Conservation (phyloP, 2,329 filamentous ascomycete genomes). For the Ciborinia camelliae region DNA sequence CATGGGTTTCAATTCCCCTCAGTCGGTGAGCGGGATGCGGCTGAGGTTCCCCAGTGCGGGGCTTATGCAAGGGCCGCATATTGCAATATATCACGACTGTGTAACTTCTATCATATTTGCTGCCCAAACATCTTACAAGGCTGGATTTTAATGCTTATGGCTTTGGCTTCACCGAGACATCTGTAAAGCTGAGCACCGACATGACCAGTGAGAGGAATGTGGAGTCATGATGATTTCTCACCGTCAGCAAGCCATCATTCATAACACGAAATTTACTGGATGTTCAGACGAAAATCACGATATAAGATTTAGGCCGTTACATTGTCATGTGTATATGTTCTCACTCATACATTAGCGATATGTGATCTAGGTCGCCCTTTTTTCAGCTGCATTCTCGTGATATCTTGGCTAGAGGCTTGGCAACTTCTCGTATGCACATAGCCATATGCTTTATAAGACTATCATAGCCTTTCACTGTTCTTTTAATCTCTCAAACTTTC, state of each 20-base stretch:
- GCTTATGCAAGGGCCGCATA: slow-evolving; percentile 1
- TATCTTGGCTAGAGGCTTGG: neutral
- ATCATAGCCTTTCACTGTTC: no score
- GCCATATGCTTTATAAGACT: slow-evolving; percentile 2
- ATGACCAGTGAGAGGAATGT: neutral
- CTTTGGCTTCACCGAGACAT: neutral
- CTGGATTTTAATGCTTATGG: slow-evolving; percentile 10
- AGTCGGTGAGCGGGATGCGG: slow-evolving; percentile 4
- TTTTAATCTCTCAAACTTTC: slow-evolving; percentile 16
- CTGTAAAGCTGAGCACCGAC: neutral
- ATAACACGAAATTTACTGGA: neutral
- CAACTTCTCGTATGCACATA: neutral
- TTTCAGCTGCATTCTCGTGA: slow-evolving; percentile 13
- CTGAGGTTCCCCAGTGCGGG: slow-evolving; percentile 9
- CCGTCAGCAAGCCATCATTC: slow-evolving; percentile 6
- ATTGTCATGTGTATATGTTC: slow-evolving; percentile 2
- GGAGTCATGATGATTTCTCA: neutral
- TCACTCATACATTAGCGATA: neutral
- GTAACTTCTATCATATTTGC: neutral
- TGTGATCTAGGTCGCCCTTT: neutral
- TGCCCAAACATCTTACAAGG: slow-evolving; percentile 4
- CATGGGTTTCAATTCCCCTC: neutral
- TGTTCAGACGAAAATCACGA: slow-evolving; percentile 6
- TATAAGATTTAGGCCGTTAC: neutral
- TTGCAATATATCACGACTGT: neutral